Evolutionary conservation across 345 rosid genomes (phyloP), one percentile per base, ranked within the genome.

Genomic region (Eucalyptus tenuipes): DNA sequence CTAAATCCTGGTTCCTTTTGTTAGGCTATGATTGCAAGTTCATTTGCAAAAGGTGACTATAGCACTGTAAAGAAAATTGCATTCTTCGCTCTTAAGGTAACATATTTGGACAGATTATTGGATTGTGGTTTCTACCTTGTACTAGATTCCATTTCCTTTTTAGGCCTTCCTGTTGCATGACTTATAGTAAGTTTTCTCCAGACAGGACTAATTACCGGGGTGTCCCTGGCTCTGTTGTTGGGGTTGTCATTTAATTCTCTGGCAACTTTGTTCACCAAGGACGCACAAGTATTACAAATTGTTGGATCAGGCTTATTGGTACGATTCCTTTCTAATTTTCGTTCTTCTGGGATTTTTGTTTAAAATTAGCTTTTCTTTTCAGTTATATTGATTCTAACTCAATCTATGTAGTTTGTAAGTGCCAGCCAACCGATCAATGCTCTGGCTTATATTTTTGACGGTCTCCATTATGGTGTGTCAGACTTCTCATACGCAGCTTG

Each of bases 11-110:
- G 47, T 75, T 75, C 47, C 47, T 22, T 75, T 75, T 22, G 29
- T 75, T 71, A 93, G 94, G 91, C 94, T 88, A 91, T 93, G 52
- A 91, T 93, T 91, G 94, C 94, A 44, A 92, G 93, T 88, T 91
- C 92, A 87, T 88, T 89, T 66, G 92, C 93, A 40, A 89, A 91
- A 88, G 91, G 91, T 47, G 91, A 93, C 87, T 91, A 89, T 79
- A 88, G 87, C 18, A 89, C 88, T 4, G 92, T 91, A 80, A 93
- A 91, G 90, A 90, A 93, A 90, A 89, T 92, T 37, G 85, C 93
- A 52, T 87, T 88, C 87, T 90, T 85, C 64, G 88, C 92, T 57
- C 84, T 93, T 61, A 92, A 91, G 94, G 94, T 93, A 55, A 88
- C 27, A 33, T 52, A 42, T 79, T 29, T 44, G 49, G 27, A 52